Conservation (phyloP, 2,329 filamentous ascomycete genomes). For the Blastomyces parvus region DNA sequence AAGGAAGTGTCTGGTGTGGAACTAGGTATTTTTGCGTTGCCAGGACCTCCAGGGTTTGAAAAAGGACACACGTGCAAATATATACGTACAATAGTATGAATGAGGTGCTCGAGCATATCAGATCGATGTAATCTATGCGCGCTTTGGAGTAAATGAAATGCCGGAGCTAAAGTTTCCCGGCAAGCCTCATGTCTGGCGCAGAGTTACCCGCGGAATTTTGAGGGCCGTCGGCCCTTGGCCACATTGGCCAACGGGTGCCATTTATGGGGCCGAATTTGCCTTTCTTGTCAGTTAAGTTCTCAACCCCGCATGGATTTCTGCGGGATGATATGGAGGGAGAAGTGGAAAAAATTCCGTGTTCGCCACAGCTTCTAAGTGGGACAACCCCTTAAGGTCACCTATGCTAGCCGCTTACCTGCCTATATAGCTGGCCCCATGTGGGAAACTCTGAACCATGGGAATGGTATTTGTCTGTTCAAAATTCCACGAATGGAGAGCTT, state of each 20-base stretch:
- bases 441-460: background rate
- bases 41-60: too few relatives aligned
- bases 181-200: background rate
- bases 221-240: background rate
- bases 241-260: background rate
- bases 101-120: too few relatives aligned
- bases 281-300: background rate
- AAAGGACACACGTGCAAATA: too few relatives aligned
- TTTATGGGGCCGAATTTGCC: background rate
- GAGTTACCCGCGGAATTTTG: background rate
- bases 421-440: background rate
- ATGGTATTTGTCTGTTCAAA: background rate
- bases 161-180: background rate
- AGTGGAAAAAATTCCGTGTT: too few relatives aligned
- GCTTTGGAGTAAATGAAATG: background rate
- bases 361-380: too few relatives aligned
- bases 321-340: background rate
- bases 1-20: background rate
- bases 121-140: too few relatives aligned
- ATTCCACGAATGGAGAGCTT: too few relatives aligned
- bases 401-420: background rate
- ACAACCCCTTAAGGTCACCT: background rate
- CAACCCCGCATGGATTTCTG: background rate
- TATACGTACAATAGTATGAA: too few relatives aligned
- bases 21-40: background rate